A percentile compares a stretch with the other conserved stretches of the same genome.
phyloP scores from a whole-genome alignment of 2,329 filamentous ascomycete genomes.

The Penicillium sp. region DNA sequence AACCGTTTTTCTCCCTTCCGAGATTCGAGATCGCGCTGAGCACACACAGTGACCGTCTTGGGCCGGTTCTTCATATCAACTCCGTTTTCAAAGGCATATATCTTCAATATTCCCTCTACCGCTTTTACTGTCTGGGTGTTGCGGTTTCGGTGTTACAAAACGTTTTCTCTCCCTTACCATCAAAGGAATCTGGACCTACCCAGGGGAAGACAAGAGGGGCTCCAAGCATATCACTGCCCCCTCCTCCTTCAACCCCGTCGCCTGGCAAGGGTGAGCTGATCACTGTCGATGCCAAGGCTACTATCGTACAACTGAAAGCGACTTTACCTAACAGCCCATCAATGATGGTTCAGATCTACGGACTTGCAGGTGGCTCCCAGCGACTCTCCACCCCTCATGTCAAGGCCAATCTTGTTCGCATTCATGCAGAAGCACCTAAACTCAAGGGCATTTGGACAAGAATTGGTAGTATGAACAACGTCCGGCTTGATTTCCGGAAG shows the following conservation, averaged over 20 bases:
- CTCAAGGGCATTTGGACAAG: constrained; percentile 85
- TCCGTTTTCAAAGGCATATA: constrained; percentile 78
- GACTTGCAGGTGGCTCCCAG: constrained; percentile 79
- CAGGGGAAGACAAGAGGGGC: constrained; percentile 20
- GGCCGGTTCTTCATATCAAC: constrained; percentile 85
- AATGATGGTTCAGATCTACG: constrained; percentile 86
- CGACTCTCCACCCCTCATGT: constrained; percentile 86
- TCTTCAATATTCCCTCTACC: constrained; percentile 88
- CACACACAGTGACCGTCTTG: constrained; percentile 83
- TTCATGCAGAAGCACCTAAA: constrained; percentile 86
- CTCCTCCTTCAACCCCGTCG: constrained; percentile 28
- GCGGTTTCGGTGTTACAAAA: constrained; percentile 75
- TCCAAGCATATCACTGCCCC: constrained; percentile 28
- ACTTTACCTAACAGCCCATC: constrained; percentile 87
- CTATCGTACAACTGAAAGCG: constrained; percentile 84
- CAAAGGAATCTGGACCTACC: constrained; percentile 15
- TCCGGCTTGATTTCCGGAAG: constrained; percentile 80
- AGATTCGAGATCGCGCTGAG: constrained; percentile 85
- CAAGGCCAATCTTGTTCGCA: constrained; percentile 73
- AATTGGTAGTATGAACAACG: constrained; percentile 78
- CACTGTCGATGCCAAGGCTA: constrained; percentile 79
- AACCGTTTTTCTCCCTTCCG: constrained; percentile 85
- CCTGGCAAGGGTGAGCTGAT: constrained; percentile 65
- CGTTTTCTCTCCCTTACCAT: constrained; percentile 57
- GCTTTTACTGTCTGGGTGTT: constrained; percentile 86